A percentile compares a stretch with the other conserved stretches of the same genome.
Evolutionary conservation across 495 filamentous ascomycete genomes (phyloP).

Genomic region (Podospora pseudopauciseta): DNA sequence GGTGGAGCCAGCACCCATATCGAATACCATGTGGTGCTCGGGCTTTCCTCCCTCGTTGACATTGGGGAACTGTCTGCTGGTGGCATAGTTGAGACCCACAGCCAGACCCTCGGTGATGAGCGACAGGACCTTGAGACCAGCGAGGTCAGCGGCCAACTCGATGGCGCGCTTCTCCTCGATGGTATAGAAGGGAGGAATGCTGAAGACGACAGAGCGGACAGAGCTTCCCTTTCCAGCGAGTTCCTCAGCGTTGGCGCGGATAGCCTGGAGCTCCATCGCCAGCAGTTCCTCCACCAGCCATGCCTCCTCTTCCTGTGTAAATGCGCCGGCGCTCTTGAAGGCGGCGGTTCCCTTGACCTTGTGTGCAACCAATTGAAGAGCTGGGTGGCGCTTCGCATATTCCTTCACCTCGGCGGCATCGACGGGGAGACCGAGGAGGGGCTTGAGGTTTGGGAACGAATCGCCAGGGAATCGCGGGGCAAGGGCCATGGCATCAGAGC

Average conservation of each 20-base stretch:
- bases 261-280: conserved; percentile 92
- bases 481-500: conserved; percentile 84
- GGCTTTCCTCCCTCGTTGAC: conserved; percentile 81
- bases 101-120: conserved; percentile 88
- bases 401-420: conserved; percentile 58
- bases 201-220: conserved; percentile 80
- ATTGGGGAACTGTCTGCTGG: conserved; percentile 79
- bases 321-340: conserved; percentile 67
- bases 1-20: conserved; percentile 97
- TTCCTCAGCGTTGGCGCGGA: conserved; percentile 79
- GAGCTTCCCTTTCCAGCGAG: conserved; percentile 73
- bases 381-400: conserved; percentile 71
- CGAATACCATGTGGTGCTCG: conserved; percentile 89
- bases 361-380: conserved; percentile 53
- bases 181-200: conserved; percentile 87
- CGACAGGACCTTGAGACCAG: conserved; percentile 78
- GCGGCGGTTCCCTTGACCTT: conserved; percentile 66
- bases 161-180: conserved; percentile 83
- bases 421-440: conserved; percentile 69
- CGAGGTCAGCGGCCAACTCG: conserved; percentile 75
- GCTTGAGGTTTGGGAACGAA: conserved; percentile 89
- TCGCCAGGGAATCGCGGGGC: conserved; percentile 85
- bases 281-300: conserved; percentile 90
- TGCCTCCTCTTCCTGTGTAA: conserved; percentile 61
- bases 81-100: conserved; percentile 93